Evolutionary conservation across 2,329 filamentous ascomycete species (phyloP), one percentile per base, ranked within the genome.

Genomic region (Aspergillus calidoustus): DNA sequence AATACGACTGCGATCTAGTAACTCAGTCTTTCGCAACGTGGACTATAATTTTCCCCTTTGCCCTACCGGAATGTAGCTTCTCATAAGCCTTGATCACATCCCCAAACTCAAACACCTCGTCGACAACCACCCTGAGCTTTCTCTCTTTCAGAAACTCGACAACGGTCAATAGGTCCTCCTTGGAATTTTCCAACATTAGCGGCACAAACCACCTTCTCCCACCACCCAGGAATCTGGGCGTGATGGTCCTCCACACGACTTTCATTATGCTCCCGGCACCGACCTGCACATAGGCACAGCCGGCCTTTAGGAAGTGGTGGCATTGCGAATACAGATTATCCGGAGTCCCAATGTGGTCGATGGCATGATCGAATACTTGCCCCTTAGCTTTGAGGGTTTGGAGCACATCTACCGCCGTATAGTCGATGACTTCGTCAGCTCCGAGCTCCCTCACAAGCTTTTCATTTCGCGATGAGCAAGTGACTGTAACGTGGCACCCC

Each of bases 401-500:
- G 4, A 81, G 68, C 2, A 89, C 73, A 69, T 88, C 75, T 31
- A 76, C 71, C 0, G 76, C 73, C 19, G 81, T 83, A 71, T 90
- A 89, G 68, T 89, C 85, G 51, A 89, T 79, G 31, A 89, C 82
- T 61, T 87, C 84, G 66, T 90, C 86, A 7, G 88, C 88, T 0
- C 88, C 88, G 1, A 91, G 73, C 3, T 76, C 74, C 62, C 81
- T 81, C 69, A 85, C 87, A 2, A 90, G 72, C 49, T 84, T 81
- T 0, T 82, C 77, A 70, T 90, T 91, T 6, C 72, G 72, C 0
- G 77, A 80, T 9, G 87, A 89, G 68, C 88, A 90, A 4, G 81
- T 82, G 2, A 81, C 80, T 2, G 83, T 85, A 34, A 91, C 87
- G 63, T 83, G 77, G 66, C 84, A 87, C 0, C 87, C 87, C 3